Evolutionary conservation across 768 basidiomycete genomes (phyloP), one percentile per base, ranked within the genome.

Genomic region (Mrakia blollopis): DNA sequence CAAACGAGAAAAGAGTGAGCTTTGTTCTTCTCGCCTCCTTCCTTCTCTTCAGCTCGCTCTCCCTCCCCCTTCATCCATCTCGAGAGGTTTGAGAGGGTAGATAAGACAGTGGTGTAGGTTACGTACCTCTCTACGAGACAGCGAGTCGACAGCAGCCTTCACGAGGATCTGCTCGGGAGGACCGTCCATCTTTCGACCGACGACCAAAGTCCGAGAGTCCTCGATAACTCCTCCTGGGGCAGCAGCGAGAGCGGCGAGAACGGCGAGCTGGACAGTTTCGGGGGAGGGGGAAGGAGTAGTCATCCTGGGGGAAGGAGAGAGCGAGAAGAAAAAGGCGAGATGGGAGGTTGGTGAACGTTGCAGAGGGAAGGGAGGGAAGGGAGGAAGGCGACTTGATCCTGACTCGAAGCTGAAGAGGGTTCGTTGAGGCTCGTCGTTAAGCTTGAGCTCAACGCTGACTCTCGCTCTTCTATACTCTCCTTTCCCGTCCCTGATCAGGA

Each of bases 141-240:
- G 87, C 39, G 93, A 96, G 85, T 97, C 98, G 80, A 99, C 86
- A 2, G 92, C 94, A 79, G 93, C 93, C 67, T 95, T 90, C 80
- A 98, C 88, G 72, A 86, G 86, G 80, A 90, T 90, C 86, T 98
- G 96, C 39, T 82, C 82, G 86, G 10, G 86, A 83, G 2, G 91
- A 90, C 52, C 87, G 86, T n/a, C 39, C 65, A 71, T 73, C 32
- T 85, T 83, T 80, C 89, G 86, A 21, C 89, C 91, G 72, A 94
- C 84, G 60, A 86, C 83, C 32, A 94, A 87, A 44, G 86, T 81
- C 79, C 92, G 86, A 8, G 92, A 90, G 81, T 94, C 92, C 32
- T 86, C 80, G 78, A 94, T 90, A 7, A 82, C 82, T 0, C 72
- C 71, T 8, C 32, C 35, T 11, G 85, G 85, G 25, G 87, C 80